Percentiles rank a stretch among this genome's conserved stretches.
phyloP scores from a whole-genome alignment of 108 stramenopile genomes.

The Schizochytrium sp. region DNA sequence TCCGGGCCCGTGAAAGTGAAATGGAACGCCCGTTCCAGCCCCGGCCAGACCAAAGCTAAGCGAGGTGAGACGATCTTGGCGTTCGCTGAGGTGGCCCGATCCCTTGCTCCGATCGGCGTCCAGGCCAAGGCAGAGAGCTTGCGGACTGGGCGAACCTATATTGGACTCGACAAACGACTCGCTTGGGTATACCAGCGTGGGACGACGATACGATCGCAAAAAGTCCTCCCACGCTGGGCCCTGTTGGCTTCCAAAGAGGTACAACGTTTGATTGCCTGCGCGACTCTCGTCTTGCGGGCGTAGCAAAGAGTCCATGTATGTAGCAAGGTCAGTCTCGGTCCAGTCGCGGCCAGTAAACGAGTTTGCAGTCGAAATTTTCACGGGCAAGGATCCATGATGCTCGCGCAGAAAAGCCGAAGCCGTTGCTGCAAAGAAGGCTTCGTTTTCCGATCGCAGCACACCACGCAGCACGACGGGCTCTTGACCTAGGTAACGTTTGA shows the following conservation, averaged over 20 bases:
- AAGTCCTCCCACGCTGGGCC: neutral
- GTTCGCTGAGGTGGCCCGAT: neutral
- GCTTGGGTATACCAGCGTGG: neutral
- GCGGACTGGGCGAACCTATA: too few species aligned
- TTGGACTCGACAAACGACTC: neutral
- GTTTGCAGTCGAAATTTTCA: neutral
- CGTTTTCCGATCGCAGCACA: neutral
- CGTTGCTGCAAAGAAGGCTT: neutral
- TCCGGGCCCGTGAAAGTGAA: slow-evolving; percentile 29
- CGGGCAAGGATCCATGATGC: neutral
- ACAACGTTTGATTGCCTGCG: neutral
- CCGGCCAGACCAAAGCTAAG: neutral
- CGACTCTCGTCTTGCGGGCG: neutral
- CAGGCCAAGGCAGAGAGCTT: neutral
- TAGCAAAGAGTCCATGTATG: neutral
- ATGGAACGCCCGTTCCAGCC: slow-evolving; percentile 23
- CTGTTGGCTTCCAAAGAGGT: neutral
- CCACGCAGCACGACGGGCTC: neutral
- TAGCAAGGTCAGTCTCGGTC: neutral
- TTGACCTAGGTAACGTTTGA: neutral
- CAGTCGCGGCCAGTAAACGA: neutral
- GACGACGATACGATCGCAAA: neutral
- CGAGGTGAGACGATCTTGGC: neutral
- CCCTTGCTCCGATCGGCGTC: neutral
- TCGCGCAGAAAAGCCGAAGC: neutral